Evolutionary conservation across 495 filamentous ascomycete genomes (phyloP).

Genomic region (Aspergillus conjunctus): DNA sequence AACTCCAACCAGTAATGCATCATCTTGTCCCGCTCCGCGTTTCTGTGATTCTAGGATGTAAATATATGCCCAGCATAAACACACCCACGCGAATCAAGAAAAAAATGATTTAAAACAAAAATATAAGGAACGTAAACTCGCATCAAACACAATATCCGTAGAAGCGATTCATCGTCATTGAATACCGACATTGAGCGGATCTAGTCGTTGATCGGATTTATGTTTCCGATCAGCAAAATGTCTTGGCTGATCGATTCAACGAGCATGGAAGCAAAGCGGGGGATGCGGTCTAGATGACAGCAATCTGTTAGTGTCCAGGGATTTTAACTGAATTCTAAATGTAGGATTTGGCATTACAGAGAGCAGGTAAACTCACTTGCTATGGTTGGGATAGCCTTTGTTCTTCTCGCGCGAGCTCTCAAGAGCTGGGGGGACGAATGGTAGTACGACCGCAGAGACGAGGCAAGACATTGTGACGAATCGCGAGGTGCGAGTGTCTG

Average conservation of each 20-base stretch:
- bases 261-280: conserved; percentile 52
- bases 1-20: conserved; percentile 18
- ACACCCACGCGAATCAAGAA: conserved; percentile 16
- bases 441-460: conserved; percentile 45
- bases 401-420: conserved; percentile 47
- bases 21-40: not conserved
- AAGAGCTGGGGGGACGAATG: conserved; percentile 49
- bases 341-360: not conserved
- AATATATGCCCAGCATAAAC: conserved; percentile 12
- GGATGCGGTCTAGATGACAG: conserved; percentile 33
- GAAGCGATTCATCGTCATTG: not conserved
- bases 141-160: conserved; percentile 7
- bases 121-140: conserved; percentile 7
- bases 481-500: conserved; percentile 41
- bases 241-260: conserved; percentile 24
- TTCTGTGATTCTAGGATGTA: conserved; percentile 24
- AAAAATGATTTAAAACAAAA: conserved; percentile 14
- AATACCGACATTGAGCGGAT: not conserved
- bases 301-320: conserved; percentile 1
- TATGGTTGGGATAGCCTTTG: conserved; percentile 37
- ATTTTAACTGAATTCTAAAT: not conserved
- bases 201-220: conserved; percentile 5
- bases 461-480: conserved; percentile 45
- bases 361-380: conserved; percentile 37
- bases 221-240: conserved; percentile 15